Percentiles rank a stretch among this genome's conserved stretches.
Evolutionary conservation across 179 eudicot genomes (phyloP).

Genomic region (Corrigiola litoralis): DNA sequence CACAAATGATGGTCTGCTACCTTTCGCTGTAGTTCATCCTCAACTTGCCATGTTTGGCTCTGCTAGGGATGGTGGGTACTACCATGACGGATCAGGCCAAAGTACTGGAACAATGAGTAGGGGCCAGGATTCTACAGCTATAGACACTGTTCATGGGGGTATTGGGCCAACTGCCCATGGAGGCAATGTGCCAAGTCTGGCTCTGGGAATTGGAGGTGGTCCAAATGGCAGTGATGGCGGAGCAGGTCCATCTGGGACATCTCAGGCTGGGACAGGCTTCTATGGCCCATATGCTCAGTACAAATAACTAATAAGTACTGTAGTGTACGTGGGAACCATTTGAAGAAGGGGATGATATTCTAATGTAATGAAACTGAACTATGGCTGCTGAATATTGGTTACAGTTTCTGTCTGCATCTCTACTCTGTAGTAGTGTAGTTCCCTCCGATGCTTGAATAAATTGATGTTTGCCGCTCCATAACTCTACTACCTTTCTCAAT

Average conservation of each 20-base stretch:
- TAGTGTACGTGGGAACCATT: neutral
- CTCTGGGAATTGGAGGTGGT: constrained; percentile 4
- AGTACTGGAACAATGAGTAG: neutral
- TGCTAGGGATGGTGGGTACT: neutral
- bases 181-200: constrained; percentile 7
- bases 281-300: constrained; percentile 14
- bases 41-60: constrained; percentile 2
- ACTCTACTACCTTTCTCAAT: neutral
- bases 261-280: neutral
- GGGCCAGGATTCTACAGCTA: neutral
- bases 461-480: neutral
- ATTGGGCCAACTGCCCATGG: neutral
- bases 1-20: neutral
- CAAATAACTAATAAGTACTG: constrained; percentile 2
- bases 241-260: constrained; percentile 6
- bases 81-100: constrained; percentile 5
- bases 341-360: neutral
- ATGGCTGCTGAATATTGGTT: no score
- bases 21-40: constrained; percentile 10
- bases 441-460: constrained; percentile 1
- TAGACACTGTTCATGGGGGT: neutral
- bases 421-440: neutral
- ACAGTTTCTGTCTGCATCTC: no score
- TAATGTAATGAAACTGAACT: neutral
- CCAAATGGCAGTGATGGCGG: neutral